phyloP scores from a whole-genome alignment of 2,329 filamentous ascomycete genomes.

The Colletotrichum navitas region DNA sequence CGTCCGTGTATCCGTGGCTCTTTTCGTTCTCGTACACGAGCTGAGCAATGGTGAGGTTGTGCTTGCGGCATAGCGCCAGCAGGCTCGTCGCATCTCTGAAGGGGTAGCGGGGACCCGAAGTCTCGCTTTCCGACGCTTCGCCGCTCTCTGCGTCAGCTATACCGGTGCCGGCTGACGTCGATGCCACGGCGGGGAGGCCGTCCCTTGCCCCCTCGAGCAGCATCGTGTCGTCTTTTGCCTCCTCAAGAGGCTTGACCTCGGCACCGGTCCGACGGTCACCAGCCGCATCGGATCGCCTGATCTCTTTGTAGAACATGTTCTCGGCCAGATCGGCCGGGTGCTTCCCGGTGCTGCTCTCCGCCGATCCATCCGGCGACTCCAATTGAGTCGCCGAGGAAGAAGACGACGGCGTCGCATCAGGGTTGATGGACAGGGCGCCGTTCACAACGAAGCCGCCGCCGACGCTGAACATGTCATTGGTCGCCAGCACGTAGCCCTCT shows the following conservation, averaged over 20 bases:
- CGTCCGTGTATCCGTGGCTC: conserved; percentile 63
- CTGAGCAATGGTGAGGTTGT: conserved; percentile 65
- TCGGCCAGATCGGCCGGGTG: conserved; percentile 64
- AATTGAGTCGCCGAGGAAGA: conserved; percentile 40
- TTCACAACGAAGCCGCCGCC: conserved; percentile 67
- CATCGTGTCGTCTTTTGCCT: conserved; percentile 27
- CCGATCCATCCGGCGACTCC: conserved; percentile 40
- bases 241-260: conserved; percentile 55
- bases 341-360: conserved; percentile 27
- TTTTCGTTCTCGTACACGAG: conserved; percentile 66
- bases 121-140: conserved; percentile 38
- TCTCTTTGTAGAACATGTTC: conserved; percentile 66
- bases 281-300: conserved; percentile 59
- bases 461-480: conserved; percentile 65
- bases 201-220: conserved; percentile 17
- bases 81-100: conserved; percentile 62
- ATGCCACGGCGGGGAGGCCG: conserved; percentile 7
- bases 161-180: not conserved
- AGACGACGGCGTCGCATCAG: conserved; percentile 44
- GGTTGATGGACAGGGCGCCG: conserved; percentile 59
- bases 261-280: conserved; percentile 59
- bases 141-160: conserved; percentile 23
- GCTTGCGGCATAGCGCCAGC: conserved; percentile 60
- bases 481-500: conserved; percentile 60
- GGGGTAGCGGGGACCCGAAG: conserved; percentile 55